Evolutionary conservation across 83 land plant genomes (phyloP), one percentile per base, ranked within the genome.

Genomic region (Thuja plicata): DNA sequence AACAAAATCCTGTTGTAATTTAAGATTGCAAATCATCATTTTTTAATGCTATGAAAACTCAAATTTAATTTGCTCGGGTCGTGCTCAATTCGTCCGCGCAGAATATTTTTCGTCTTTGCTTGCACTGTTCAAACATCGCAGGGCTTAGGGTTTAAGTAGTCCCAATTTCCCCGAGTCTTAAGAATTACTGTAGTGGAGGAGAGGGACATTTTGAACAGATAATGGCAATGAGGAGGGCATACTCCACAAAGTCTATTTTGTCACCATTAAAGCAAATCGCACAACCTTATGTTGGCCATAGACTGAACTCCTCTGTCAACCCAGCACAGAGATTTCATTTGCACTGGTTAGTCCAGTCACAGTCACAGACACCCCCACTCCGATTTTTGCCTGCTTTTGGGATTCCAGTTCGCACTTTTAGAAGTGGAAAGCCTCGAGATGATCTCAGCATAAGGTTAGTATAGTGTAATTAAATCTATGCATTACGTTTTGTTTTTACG

Each of bases 371-470:
- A 60, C 66, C 17, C 30, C 30, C 71, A 66, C 27, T 24, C 3
- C 30, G 4, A 66, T 24, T 66, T 66, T 66, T 9, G 30, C 71
- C 71, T 66, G 71, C 71, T 66, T 8, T 66, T 24, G 71, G 1
- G 8, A 80, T 40, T 80, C 30, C 41, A 21, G 24, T 80, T 19
- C 84, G 84, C 11, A 21, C 46, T 80, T 80, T 24, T 27, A 80
- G 84, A 80, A 80, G 84, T 41, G 84, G 84, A 40, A 40, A 45
- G 13, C 84, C 41, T 80, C 46, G 48, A 80, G 84, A 80, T 41
- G 84, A 80, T 80, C 84, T 43, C 84, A 80, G 84, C 84, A 80
- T 80, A 15, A 80, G 84, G 84, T 80, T 40, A 40, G 84, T 80
- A 66, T 66, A 7, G 27, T 66, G 27, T 60, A 60, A 60, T 66